Percentiles rank a stretch among this genome's conserved stretches.
phyloP scores from a whole-genome alignment of 2,329 filamentous ascomycete species.

The Epichloe hybrida region DNA sequence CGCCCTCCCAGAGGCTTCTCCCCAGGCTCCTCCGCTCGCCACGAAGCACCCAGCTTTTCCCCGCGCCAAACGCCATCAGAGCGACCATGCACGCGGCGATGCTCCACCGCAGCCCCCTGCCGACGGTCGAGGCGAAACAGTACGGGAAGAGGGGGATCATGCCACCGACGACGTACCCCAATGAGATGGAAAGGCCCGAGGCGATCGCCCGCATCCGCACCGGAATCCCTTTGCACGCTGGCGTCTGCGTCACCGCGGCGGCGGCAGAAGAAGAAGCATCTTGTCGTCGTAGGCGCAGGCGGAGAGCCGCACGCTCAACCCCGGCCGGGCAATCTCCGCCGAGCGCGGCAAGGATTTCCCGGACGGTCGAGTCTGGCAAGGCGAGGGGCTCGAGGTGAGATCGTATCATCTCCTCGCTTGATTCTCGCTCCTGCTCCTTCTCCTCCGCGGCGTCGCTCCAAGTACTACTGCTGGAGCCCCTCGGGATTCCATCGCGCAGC shows the following conservation, averaged over 20 bases:
- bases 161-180: constrained; percentile 50
- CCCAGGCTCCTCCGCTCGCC: constrained; percentile 6
- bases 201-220: constrained; percentile 9
- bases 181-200: constrained; percentile 41
- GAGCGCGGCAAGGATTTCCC: constrained; percentile 14
- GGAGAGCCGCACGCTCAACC: constrained; percentile 11
- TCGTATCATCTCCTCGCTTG: constrained; percentile 13
- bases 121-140: constrained; percentile 33
- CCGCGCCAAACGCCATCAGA: constrained; percentile 42
- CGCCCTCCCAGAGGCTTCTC: constrained; percentile 16
- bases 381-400: constrained; percentile 20
- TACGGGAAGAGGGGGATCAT: constrained; percentile 50
- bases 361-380: constrained; percentile 12
- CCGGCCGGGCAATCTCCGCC: constrained; percentile 17
- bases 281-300: constrained; percentile 7
- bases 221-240: constrained; percentile 9
- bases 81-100: constrained; percentile 39
- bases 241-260: neutral
- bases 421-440: constrained; percentile 1
- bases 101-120: constrained; percentile 35
- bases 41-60: constrained; percentile 32
- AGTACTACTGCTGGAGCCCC: constrained; percentile 1
- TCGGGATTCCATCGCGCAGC: constrained; percentile 8
- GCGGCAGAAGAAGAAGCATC: neutral
- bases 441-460: constrained; percentile 8